Evolutionary conservation across 2,329 filamentous ascomycete species (phyloP).

Genomic region (Penicillium sp.): DNA sequence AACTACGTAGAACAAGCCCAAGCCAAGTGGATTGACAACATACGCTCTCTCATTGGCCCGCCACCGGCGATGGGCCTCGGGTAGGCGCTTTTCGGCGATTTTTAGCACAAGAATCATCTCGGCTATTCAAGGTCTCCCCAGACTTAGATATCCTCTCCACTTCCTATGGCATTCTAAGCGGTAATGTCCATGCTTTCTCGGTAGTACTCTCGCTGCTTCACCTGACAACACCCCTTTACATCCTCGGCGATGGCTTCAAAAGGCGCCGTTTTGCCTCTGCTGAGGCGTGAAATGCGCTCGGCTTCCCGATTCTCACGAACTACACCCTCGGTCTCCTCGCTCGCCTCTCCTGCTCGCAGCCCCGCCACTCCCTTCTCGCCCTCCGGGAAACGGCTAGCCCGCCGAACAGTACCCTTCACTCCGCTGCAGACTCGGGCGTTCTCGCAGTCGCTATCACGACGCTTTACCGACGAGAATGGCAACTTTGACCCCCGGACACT

Average conservation of each 20-base stretch:
- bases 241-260: conserved; percentile 39
- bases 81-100: conserved; percentile 25
- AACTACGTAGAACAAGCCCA: conserved; percentile 2
- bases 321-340: conserved; percentile 21
- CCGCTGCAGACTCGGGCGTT: conserved; percentile 40
- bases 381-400: conserved; percentile 16
- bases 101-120: conserved; percentile 18
- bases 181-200: conserved; percentile 14
- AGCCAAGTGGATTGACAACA: not conserved
- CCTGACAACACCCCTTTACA: not conserved
- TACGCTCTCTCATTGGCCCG: conserved; percentile 24
- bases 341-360: conserved; percentile 18
- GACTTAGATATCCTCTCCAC: not conserved
- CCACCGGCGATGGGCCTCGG: conserved; percentile 14
- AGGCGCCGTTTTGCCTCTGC: conserved; percentile 37
- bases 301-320: conserved; percentile 28
- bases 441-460: conserved; percentile 40
- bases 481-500: conserved; percentile 61
- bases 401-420: conserved; percentile 21
- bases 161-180: not conserved
- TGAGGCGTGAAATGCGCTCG: conserved; percentile 39
- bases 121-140: conserved; percentile 21
- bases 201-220: conserved; percentile 5
- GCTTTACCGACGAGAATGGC: conserved; percentile 48
- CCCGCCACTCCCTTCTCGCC: conserved; percentile 19